Conservation (phyloP, 176 grass and related monocot species). For the Musa schizocarpa region DNA sequence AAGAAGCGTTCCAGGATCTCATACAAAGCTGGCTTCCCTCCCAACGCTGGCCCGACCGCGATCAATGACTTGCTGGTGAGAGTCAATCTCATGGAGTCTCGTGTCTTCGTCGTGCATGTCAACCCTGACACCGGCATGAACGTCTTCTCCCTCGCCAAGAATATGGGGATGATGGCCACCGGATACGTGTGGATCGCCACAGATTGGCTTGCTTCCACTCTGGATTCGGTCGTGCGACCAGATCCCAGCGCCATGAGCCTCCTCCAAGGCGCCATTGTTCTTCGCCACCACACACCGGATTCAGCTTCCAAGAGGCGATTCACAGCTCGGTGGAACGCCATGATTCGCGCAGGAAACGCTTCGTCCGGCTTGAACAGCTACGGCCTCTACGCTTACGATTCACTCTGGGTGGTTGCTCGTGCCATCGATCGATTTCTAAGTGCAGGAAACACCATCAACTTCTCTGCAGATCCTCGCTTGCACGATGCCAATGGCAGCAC, state of each 20-base stretch:
- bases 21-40: constrained; percentile 48
- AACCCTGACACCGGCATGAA: constrained; percentile 59
- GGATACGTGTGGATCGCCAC: constrained; percentile 88
- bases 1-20: constrained; percentile 27
- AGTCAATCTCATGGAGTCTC: constrained; percentile 60
- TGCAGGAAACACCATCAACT: constrained; percentile 37
- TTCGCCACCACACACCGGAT: constrained; percentile 56
- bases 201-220: constrained; percentile 63
- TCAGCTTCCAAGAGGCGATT: constrained; percentile 51
- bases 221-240: constrained; percentile 27
- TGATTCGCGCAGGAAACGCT: constrained; percentile 8
- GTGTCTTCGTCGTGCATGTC: constrained; percentile 72
- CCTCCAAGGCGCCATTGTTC: constrained; percentile 52
- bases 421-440: constrained; percentile 54
- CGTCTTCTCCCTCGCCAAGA: constrained; percentile 42
- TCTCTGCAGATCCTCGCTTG: constrained; percentile 48
- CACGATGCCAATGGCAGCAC: constrained; percentile 33
- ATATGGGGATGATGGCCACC: constrained; percentile 42
- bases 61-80: constrained; percentile 31
- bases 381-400: constrained; percentile 70
- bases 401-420: constrained; percentile 61
- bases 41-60: constrained; percentile 19
- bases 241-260: constrained; percentile 24
- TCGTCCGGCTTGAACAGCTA: constrained; percentile 38
- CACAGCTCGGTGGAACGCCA: constrained; percentile 32